phyloP scores from a whole-genome alignment of 2,329 filamentous ascomycete species.

The Chaetothyriales sp. region DNA sequence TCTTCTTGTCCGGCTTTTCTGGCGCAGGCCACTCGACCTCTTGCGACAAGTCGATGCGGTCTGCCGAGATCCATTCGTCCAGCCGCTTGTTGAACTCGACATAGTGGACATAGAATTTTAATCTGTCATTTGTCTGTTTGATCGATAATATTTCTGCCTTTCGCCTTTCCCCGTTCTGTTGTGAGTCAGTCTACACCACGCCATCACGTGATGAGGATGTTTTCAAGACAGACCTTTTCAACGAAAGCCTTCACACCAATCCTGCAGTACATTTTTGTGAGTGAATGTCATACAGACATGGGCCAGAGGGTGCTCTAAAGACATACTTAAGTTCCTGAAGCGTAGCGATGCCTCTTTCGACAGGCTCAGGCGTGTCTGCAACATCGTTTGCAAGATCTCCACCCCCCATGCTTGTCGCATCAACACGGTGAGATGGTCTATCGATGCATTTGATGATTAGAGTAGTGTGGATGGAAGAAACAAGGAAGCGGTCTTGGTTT shows the following conservation, averaged over 20 bases:
- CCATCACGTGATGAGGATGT: constrained; percentile 4
- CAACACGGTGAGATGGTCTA: not conserved
- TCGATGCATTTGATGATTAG: not conserved
- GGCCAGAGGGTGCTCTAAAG: constrained; percentile 9
- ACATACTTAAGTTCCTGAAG: constrained; percentile 66
- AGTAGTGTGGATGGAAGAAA: not conserved
- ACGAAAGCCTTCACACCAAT: constrained; percentile 55
- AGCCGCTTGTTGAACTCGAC: constrained; percentile 92
- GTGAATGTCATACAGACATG: constrained; percentile 20
- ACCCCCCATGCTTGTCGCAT: constrained; percentile 36
- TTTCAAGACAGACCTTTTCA: constrained; percentile 44
- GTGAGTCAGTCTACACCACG: constrained; percentile 5
- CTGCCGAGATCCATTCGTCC: constrained; percentile 75
- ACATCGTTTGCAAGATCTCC: constrained; percentile 42
- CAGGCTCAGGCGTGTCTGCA: constrained; percentile 42
- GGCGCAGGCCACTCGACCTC: constrained; percentile 95
- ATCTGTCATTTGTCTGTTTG: constrained; percentile 72
- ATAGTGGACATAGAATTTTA: constrained; percentile 92
- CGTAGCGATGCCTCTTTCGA: constrained; percentile 70
- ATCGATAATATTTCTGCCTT: constrained; percentile 96
- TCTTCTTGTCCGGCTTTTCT: constrained; percentile 77
- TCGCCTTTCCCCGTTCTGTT: constrained; percentile 62
- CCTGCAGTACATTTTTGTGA: constrained; percentile 27
- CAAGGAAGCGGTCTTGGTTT: not conserved
- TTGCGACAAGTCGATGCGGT: constrained; percentile 70